Base-by-base conservation (phyloP, 2,329 filamentous ascomycete genomes). In the Pseudogymnoascus sp. region DNA sequence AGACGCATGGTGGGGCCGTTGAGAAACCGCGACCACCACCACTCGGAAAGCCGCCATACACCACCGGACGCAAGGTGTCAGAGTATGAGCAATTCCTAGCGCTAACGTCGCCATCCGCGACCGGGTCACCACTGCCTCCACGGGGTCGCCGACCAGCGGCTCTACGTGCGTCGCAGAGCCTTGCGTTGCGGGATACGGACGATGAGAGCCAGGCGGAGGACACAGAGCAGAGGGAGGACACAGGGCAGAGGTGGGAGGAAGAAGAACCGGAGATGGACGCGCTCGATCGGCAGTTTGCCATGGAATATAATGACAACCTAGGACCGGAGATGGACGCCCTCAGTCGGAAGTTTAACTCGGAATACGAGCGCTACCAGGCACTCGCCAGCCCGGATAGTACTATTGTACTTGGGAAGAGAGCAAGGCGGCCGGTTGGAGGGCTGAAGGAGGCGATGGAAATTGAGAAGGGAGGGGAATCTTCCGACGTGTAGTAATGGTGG, bases 301-400 rank as follows among this genome's bases (percentile, higher is more conserved):
- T 34, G 31, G 31, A 34, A 34, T 34, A 12, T 12, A 11, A 34
- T 34, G 11, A 12, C 31, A 9, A 8, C 31, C 31, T 11, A 5
- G 64, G 64, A 8, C 62, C 66, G n/a, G 60, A 63, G 21, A 46
- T 62, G 23, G 49, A 43, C 14, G 62, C 65, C n/a, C 42, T 64
- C 21, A 25, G 64, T 12, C 61, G 63, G 14, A 63, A 68, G 43
- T 68, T 68, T 36, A 34, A 9, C 31, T 34, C 65, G 16, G 71
- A 72, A 62, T 73, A 73, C 63, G 71, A 73, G 21, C 67, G 63
- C 7, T 73, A 65, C 37, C 70, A 70, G 40, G 70, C 69, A 23
- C 46, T 71, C 5, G 68, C 66, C 14, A 67, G 65, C n/a, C 69
- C 70, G 14, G 65, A 65, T 4, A 67, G 63, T 59, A 65, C 65